Evolutionary conservation across 2,329 filamentous ascomycete genomes (phyloP).

Genomic region (Coleophoma crateriformis): DNA sequence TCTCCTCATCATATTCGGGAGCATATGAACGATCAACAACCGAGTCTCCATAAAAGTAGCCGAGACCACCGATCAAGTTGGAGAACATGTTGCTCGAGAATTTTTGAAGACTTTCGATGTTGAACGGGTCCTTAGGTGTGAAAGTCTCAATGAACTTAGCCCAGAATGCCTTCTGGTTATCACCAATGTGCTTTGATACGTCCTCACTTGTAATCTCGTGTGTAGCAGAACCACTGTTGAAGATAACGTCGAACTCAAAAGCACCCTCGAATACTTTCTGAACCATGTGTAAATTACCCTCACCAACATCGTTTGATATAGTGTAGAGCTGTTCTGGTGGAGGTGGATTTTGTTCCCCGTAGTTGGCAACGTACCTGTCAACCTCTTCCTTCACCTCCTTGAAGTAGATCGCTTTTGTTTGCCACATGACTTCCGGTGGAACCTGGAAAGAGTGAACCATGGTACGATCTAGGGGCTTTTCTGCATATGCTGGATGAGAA

Average conservation of each 20-base stretch:
- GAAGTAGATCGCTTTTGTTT: slow-evolving; percentile 67
- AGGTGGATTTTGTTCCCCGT: slow-evolving; percentile 61
- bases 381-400: slow-evolving; percentile 58
- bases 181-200: slow-evolving; percentile 64
- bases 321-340: slow-evolving; percentile 85
- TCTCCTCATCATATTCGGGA: slow-evolving; percentile 90
- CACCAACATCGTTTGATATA: slow-evolving; percentile 60
- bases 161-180: slow-evolving; percentile 62
- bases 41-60: slow-evolving; percentile 88
- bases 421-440: slow-evolving; percentile 71
- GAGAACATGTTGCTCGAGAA: slow-evolving; percentile 92
- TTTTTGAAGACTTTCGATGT: slow-evolving; percentile 62
- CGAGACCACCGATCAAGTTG: slow-evolving; percentile 88
- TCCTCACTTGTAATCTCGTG: slow-evolving; percentile 52
- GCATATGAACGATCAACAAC: slow-evolving; percentile 87
- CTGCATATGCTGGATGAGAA: slow-evolving; percentile 59
- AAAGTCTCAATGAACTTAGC: slow-evolving; percentile 70
- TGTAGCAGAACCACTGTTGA: slow-evolving; percentile 68
- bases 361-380: slow-evolving; percentile 51
- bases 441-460: slow-evolving; percentile 67
- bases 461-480: slow-evolving; percentile 71
- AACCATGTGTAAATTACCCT: slow-evolving; percentile 79
- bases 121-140: slow-evolving; percentile 70
- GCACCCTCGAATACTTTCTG: slow-evolving; percentile 87
- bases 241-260: slow-evolving; percentile 92